Percentiles rank a stretch among this genome's conserved stretches.
Conservation (phyloP, 441 rosid genomes). For the Daphne laureola region DNA sequence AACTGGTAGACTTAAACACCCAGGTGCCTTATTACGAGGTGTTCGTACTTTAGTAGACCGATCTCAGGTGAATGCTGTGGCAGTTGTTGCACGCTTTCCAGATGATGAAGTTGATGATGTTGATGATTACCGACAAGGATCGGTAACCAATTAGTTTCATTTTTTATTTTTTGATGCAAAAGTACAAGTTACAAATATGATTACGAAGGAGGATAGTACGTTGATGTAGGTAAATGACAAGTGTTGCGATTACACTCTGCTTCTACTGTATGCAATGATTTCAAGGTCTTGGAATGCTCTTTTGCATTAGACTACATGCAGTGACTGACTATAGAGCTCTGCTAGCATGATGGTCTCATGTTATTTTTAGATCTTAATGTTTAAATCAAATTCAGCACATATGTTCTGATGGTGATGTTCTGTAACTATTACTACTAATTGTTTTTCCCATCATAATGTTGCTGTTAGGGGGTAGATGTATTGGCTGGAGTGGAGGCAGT, state of each 20-base stretch:
- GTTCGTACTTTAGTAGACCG: slow-evolving; percentile 33
- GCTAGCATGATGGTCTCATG: too few species aligned
- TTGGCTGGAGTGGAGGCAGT: slow-evolving; percentile 63
- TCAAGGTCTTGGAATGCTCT: not conserved
- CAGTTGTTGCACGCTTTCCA: slow-evolving; percentile 53
- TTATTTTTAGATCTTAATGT: too few species aligned
- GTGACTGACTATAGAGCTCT: too few species aligned
- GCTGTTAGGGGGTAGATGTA: slow-evolving; percentile 46
- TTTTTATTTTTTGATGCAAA: not conserved
- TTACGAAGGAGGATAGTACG: too few species aligned
- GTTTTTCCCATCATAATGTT: not conserved
- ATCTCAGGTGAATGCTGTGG: slow-evolving; percentile 49
- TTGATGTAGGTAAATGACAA: too few species aligned
- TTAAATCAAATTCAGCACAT: too few species aligned
- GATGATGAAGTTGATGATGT: slow-evolving; percentile 47
- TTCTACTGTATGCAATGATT: not conserved
- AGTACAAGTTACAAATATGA: not conserved
- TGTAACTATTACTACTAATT: too few species aligned
- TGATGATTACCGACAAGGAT: slow-evolving; percentile 47
- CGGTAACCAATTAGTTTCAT: slow-evolving; percentile 22
- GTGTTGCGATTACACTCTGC: too few species aligned
- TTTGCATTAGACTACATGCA: too few species aligned
- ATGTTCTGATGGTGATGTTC: too few species aligned
- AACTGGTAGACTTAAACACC: slow-evolving; percentile 54
- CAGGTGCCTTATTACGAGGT: slow-evolving; percentile 39